These are phyloP conservation scores for Cryptococcus maquisensis DNA, from an alignment of 1,284 basidiomycete species.

Conservation along the genomic window DNA sequence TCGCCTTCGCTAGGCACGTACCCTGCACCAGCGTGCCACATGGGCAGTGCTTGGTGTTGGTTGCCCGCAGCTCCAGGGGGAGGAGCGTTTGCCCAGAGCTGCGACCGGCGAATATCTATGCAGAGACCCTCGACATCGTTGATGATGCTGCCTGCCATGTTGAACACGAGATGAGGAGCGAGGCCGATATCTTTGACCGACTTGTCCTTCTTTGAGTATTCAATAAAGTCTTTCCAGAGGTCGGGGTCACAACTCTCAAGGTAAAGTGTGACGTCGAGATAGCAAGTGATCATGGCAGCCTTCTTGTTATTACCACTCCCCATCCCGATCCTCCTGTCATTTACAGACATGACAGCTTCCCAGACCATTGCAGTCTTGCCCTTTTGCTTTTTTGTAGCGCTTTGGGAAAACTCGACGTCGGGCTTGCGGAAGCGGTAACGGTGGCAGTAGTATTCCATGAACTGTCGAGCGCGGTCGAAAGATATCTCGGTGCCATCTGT, in stretches of 20 bases:
- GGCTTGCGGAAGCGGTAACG: constrained; percentile 76
- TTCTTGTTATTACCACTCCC: constrained; percentile 72
- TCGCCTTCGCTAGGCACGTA: constrained; percentile 29
- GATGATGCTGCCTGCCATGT: constrained; percentile 64
- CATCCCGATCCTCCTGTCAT: constrained; percentile 73
- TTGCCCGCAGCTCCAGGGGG: constrained; percentile 24
- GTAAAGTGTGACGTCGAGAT: constrained; percentile 82
- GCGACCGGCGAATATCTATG: constrained; percentile 60
- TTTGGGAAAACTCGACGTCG: constrained; percentile 60
- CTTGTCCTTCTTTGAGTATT: constrained; percentile 32
- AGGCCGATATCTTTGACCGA: constrained; percentile 52
- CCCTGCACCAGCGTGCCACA: constrained; percentile 26
- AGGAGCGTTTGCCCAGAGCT: constrained; percentile 52
- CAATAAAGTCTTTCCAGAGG: constrained; percentile 71
- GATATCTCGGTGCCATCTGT: constrained; percentile 64
- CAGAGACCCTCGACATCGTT: constrained; percentile 72
- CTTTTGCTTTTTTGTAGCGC: constrained; percentile 14
- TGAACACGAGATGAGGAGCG: constrained; percentile 68
- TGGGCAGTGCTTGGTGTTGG: constrained; percentile 23
- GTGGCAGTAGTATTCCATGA: constrained; percentile 93
- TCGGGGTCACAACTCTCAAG: constrained; percentile 75
- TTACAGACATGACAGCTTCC: constrained; percentile 79
- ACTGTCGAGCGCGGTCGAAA: constrained; percentile 75
- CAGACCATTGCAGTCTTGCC: constrained; percentile 52
- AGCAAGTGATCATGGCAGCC: constrained; percentile 66